A percentile compares a stretch with the other conserved stretches of the same genome.
Conservation (phyloP, 2,329 filamentous ascomycete species). For the Aspergillus hiratsukae region DNA sequence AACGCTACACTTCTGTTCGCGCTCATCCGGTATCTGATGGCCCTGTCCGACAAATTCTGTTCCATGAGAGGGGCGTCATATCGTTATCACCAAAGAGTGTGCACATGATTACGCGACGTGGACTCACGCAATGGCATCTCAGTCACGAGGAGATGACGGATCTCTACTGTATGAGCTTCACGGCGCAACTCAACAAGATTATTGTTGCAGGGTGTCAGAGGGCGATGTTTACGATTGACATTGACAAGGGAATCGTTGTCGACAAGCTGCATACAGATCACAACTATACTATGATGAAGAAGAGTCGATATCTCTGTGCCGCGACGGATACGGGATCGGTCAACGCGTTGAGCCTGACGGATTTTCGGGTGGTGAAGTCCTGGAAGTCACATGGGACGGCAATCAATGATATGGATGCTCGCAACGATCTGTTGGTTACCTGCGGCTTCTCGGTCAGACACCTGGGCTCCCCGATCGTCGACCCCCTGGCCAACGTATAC, state of each 20-base stretch:
- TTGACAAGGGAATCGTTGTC: slow-evolving; percentile 67
- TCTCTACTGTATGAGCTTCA: slow-evolving; percentile 91
- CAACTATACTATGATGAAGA: slow-evolving; percentile 89
- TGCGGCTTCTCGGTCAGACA: slow-evolving; percentile 89
- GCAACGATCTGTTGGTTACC: slow-evolving; percentile 90
- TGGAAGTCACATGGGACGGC: slow-evolving; percentile 88
- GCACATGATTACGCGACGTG: slow-evolving; percentile 81
- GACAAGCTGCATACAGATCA: slow-evolving; percentile 69
- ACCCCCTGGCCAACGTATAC: slow-evolving; percentile 92
- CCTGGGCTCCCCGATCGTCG: slow-evolving; percentile 73
- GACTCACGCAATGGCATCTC: slow-evolving; percentile 83
- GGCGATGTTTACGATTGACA: slow-evolving; percentile 72
- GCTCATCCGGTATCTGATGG: slow-evolving; percentile 71
- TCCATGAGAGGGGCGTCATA: slow-evolving; percentile 86
- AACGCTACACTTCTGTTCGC: slow-evolving; percentile 85
- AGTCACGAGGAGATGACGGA: slow-evolving; percentile 75
- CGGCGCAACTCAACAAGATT: slow-evolving; percentile 78
- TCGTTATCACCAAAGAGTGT: slow-evolving; percentile 77
- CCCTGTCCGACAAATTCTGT: slow-evolving; percentile 78
- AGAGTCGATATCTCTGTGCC: slow-evolving; percentile 81
- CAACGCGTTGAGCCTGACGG: slow-evolving; percentile 77
- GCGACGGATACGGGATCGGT: slow-evolving; percentile 79
- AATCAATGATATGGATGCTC: slow-evolving; percentile 96
- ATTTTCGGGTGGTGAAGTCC: slow-evolving; percentile 71
- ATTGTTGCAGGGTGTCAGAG: slow-evolving; percentile 83